phyloP scores from a whole-genome alignment of 257 asterid species.

The Misopates orontium region DNA sequence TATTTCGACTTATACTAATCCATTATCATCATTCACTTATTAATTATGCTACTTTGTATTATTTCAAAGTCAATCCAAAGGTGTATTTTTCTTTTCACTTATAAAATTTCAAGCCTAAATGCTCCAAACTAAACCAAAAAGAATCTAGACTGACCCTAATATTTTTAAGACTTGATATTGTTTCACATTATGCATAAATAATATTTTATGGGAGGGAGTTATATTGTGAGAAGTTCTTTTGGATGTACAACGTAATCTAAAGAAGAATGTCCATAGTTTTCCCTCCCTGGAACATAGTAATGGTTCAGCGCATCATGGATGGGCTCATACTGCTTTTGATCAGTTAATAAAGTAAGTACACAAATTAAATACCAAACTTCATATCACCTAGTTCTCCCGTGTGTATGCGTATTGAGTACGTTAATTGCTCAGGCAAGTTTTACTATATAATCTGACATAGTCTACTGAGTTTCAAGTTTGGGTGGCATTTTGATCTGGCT shows the following conservation, averaged over 20 bases:
- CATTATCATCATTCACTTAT: no score
- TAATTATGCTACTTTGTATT: background rate
- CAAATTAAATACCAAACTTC: no score
- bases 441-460: background rate
- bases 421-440: background rate
- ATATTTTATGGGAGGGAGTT: background rate
- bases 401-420: background rate
- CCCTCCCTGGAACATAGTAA: background rate
- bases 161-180: background rate
- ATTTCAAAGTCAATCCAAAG: no score
- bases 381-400: background rate
- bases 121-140: no score
- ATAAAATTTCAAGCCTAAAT: no score
- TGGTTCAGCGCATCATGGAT: constrained; percentile 1
- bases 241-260: constrained; percentile 2
- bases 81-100: no score
- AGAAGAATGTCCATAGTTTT: constrained; percentile 1
- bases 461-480: constrained; percentile 6
- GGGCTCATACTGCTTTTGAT: background rate
- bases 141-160: background rate
- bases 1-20: background rate
- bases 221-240: background rate
- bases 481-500: constrained; percentile 14
- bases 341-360: background rate
- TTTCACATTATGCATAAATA: constrained; percentile 9